Evolutionary conservation across 306 rosid genomes (phyloP), one percentile per base, ranked within the genome.

Genomic region (Pyrus bretschneideri): DNA sequence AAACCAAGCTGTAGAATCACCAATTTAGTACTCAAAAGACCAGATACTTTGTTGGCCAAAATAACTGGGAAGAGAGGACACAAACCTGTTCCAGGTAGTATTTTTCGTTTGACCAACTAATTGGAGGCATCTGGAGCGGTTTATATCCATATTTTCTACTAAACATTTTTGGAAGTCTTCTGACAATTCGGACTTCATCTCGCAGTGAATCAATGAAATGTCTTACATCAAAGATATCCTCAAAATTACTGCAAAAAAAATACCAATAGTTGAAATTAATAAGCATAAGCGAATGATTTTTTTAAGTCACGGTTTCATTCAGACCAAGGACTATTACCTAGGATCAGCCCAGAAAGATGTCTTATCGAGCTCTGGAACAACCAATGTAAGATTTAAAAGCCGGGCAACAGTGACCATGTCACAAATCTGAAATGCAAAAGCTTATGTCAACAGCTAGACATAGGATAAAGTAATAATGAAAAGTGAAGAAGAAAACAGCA

Each of bases 361-460:
- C 84, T 96, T 92, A 82, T 96, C 99, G 71, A 96, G 99, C 86
- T 96, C 98, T 9, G 99, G 99, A 78, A 96, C 90, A 80, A 96
- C 98, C 86, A 96, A 82, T 31, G 99, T 91, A 70, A 96, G 97
- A 85, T 96, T 96, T 86, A 96, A 89, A 76, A 91, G 82, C 71
- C 97, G 90, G 82, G 99, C 99, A 89, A 96, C 83, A 38, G 96
- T 84, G 78, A 92, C 99, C 99, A 96, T 96, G 83, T 96, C 99
- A 77, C 99, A 96, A 33, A 96, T 96, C 99, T 96, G 91, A 87
- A 83, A 84, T 61, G 72, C n/a, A 22, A 44, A 79, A 79, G 58
- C 58, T 54, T 70, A 67, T 23, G 64, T 87, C 79, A 88, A 69
- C 73, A 42, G 62, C 81, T 67, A 61, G 71, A 68, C 52, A 45